Conservation (phyloP, 306 rosid species). For the Alnus glutinosa region DNA sequence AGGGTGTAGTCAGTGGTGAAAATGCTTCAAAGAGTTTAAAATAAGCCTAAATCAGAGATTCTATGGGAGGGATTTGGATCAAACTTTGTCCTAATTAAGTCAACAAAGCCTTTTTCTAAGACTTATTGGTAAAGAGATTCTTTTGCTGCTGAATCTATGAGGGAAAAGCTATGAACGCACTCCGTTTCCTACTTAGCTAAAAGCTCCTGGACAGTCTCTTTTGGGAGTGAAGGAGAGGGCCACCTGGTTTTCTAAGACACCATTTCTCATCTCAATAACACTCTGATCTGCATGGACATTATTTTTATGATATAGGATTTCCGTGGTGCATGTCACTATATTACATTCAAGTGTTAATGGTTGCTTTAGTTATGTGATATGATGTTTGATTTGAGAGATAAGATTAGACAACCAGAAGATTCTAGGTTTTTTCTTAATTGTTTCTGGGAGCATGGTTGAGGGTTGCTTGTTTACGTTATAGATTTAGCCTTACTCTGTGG, state of each 20-base stretch:
- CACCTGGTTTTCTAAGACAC: not conserved
- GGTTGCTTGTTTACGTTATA: not conserved
- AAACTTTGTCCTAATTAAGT: not conserved
- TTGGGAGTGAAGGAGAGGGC: not conserved
- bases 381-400: not conserved
- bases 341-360: not conserved
- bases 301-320: not conserved
- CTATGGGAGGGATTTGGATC: not conserved
- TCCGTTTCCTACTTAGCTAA: not conserved
- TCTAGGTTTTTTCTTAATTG: not conserved
- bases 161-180: too few relatives aligned
- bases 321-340: not conserved
- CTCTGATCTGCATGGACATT: not conserved
- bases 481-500: not conserved
- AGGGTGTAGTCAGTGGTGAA: not conserved
- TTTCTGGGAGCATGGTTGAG: slow-evolving; percentile 3
- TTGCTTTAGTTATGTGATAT: too few relatives aligned
- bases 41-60: not conserved
- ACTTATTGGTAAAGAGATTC: not conserved
- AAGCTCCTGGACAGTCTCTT: not conserved
- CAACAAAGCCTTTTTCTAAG: not conserved
- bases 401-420: not conserved
- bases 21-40: not conserved
- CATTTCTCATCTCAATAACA: not conserved
- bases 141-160: not conserved